Conservation (phyloP, 2,329 filamentous ascomycete species). For the Calycina herbarum region DNA sequence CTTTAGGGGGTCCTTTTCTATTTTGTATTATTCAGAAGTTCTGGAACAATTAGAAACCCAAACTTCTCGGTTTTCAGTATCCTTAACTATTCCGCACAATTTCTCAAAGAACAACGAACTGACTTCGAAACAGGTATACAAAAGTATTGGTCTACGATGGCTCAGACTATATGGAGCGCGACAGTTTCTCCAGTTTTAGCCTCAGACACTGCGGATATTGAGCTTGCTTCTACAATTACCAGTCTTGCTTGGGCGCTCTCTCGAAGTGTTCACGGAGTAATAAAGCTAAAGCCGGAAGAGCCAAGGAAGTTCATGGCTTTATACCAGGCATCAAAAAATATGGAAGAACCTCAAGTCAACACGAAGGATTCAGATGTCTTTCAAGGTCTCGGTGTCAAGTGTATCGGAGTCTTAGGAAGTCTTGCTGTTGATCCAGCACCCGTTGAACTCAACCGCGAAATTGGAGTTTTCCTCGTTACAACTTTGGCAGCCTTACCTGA, state of each 20-base stretch:
- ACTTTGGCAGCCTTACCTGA: slow-evolving; percentile 52
- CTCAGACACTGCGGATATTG: slow-evolving; percentile 60
- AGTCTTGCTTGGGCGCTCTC: slow-evolving; percentile 66
- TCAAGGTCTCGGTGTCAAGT: slow-evolving; percentile 63
- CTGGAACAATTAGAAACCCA: neutral
- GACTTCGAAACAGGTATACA: slow-evolving; percentile 40
- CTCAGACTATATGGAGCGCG: slow-evolving; percentile 57
- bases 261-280: slow-evolving; percentile 51
- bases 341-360: slow-evolving; percentile 30
- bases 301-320: slow-evolving; percentile 65
- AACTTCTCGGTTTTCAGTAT: neutral
- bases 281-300: slow-evolving; percentile 53
- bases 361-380: slow-evolving; percentile 48
- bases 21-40: neutral
- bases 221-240: slow-evolving; percentile 61
- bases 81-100: too few relatives aligned
- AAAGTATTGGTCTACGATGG: slow-evolving; percentile 54
- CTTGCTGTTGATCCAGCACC: slow-evolving; percentile 58
- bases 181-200: slow-evolving; percentile 57
- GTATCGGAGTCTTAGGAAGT: slow-evolving; percentile 64
- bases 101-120: too few relatives aligned
- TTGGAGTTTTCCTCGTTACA: slow-evolving; percentile 62
- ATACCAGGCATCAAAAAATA: slow-evolving; percentile 57
- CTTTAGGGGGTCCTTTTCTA: neutral
- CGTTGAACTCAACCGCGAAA: slow-evolving; percentile 56